These are phyloP conservation scores for Xylaria sp. DNA, from an alignment of 2,329 filamentous ascomycete species.

Conservation along the genomic window DNA sequence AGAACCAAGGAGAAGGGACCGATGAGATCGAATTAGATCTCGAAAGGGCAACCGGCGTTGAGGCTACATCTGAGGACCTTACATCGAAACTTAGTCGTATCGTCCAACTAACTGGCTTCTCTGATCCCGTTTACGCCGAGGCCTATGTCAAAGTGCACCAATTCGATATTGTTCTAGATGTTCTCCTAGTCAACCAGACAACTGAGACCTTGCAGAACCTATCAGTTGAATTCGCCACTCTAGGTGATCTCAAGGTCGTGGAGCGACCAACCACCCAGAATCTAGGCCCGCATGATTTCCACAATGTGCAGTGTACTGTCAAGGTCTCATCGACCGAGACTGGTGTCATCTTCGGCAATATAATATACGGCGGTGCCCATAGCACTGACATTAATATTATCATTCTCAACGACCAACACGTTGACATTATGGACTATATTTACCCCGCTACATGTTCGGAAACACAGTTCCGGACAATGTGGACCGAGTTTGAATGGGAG, in stretches of 20 bases:
- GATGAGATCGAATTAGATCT: constrained; percentile 91
- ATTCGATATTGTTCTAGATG: constrained; percentile 97
- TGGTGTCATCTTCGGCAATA: constrained; percentile 98
- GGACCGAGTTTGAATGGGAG: constrained; percentile 99
- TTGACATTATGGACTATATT: constrained; percentile 99
- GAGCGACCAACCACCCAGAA: constrained; percentile 97
- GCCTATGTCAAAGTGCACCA: constrained; percentile 99
- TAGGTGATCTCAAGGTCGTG: constrained; percentile 97
- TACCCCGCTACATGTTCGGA: constrained; percentile 96
- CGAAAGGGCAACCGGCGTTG: constrained; percentile 93
- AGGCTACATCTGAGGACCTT: constrained; percentile 83
- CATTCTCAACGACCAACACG: constrained; percentile 96
- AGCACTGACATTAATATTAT: constrained; percentile 96
- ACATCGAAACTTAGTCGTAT: constrained; percentile 95
- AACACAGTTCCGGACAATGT: constrained; percentile 99
- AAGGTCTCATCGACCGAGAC: constrained; percentile 99
- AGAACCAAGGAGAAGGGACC: constrained; percentile 81
- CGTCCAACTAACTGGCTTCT: constrained; percentile 97
- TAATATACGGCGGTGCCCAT: constrained; percentile 94
- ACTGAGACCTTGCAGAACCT: constrained; percentile 96
- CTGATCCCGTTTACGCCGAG: constrained; percentile 97
- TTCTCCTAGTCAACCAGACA: constrained; percentile 96
- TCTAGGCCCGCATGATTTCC: constrained; percentile 92
- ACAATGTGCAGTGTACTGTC: constrained; percentile 98
- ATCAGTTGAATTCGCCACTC: constrained; percentile 97